Evolutionary conservation across 2,329 filamentous ascomycete species (phyloP).

Genomic region (Calonectria pauciramosa): DNA sequence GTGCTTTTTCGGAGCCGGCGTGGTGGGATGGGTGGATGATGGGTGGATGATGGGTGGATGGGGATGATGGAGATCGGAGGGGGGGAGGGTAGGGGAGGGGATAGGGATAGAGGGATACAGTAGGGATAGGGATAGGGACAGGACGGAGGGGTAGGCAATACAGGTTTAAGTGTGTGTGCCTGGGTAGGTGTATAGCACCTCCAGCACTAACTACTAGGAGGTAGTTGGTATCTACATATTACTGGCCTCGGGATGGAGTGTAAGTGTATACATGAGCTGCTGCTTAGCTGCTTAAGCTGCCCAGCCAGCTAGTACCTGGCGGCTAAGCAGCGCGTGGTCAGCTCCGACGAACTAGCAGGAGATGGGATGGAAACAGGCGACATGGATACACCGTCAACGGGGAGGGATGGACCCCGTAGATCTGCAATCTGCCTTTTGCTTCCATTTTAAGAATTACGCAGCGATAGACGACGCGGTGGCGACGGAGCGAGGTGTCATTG

Average conservation of each 20-base stretch:
- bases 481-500: constrained; percentile 21
- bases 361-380: neutral
- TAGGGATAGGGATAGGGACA: neutral
- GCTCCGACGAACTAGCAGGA: neutral
- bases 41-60: neutral
- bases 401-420: neutral
- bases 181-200: neutral
- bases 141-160: neutral
- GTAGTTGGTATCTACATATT: neutral
- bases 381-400: neutral
- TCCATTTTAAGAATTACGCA: neutral
- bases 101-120: too few relatives aligned
- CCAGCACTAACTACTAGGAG: too few relatives aligned
- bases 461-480: neutral
- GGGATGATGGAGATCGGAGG: neutral
- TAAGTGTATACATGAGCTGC: neutral
- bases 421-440: constrained; percentile 7
- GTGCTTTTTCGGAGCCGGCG: neutral
- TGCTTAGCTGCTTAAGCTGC: neutral
- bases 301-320: neutral
- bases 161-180: neutral
- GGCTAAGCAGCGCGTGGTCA: neutral
- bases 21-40: neutral
- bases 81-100: neutral
- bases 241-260: neutral